phyloP scores from a whole-genome alignment of 306 rosid species.

The Comarum palustre region DNA sequence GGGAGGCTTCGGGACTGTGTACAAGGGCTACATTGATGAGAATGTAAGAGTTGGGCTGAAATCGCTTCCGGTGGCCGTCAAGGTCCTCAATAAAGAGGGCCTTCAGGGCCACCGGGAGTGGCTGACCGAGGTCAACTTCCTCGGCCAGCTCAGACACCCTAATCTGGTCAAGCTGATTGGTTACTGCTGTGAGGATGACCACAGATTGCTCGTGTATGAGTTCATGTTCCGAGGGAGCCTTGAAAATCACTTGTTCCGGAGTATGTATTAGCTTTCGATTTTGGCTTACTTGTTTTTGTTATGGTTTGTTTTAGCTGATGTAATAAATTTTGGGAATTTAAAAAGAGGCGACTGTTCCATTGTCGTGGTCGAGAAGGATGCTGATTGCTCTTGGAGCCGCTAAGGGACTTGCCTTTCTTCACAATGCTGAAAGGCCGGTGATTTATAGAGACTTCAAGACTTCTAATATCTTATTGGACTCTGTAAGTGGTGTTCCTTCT shows the following conservation, averaged over 20 bases:
- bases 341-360: slow-evolving; percentile 77
- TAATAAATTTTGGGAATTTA: neutral
- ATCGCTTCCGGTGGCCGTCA: slow-evolving; percentile 92
- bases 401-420: slow-evolving; percentile 96
- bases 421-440: slow-evolving; percentile 92
- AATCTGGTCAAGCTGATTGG: slow-evolving; percentile 97
- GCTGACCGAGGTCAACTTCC: slow-evolving; percentile 99
- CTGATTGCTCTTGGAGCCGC: slow-evolving; percentile 97
- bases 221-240: slow-evolving; percentile 98
- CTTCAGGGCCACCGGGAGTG: slow-evolving; percentile 98
- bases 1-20: slow-evolving; percentile 98
- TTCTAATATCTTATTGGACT: slow-evolving; percentile 89
- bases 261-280: slow-evolving; percentile 37
- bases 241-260: slow-evolving; percentile 92
- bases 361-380: slow-evolving; percentile 88
- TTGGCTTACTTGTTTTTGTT: neutral
- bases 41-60: slow-evolving; percentile 95
- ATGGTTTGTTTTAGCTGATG: neutral
- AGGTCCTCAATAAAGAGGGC: slow-evolving; percentile 94
- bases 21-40: slow-evolving; percentile 96
- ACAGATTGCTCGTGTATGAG: slow-evolving; percentile 91
- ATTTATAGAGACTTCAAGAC: slow-evolving; percentile 95
- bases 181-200: slow-evolving; percentile 97
- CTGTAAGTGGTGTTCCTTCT: slow-evolving; percentile 43
- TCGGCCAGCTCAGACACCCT: slow-evolving; percentile 94